Evolutionary conservation across 2,329 filamentous ascomycete species (phyloP).

Genomic region (Alternaria triticina): DNA sequence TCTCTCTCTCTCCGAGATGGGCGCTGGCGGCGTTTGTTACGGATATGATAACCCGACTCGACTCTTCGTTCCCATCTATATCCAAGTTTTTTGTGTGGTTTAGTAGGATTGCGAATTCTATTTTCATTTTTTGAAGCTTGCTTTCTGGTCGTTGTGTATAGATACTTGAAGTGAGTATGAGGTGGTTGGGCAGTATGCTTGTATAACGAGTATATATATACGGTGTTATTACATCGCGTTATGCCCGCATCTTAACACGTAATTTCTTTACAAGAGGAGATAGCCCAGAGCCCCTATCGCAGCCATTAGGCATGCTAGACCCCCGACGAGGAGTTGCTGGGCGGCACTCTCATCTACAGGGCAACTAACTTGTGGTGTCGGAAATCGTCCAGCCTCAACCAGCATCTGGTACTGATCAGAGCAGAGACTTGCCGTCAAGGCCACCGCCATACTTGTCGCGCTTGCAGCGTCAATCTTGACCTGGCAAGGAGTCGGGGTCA

Average conservation of each 20-base stretch:
- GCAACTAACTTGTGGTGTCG: not conserved
- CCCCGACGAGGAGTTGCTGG: not conserved
- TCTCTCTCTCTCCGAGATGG: not conserved
- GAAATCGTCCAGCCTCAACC: not conserved
- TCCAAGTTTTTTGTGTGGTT: not conserved
- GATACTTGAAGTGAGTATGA: not conserved
- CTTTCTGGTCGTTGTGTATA: not conserved
- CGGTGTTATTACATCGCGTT: not conserved
- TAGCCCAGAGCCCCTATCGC: not conserved
- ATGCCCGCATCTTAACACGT: not conserved
- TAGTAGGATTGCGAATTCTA: not conserved
- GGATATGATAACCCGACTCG: slow-evolving; percentile 4
- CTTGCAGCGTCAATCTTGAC: too few species aligned
- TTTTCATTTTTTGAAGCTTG: not conserved
- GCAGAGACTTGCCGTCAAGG: not conserved
- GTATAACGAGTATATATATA: not conserved
- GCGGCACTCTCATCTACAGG: not conserved
- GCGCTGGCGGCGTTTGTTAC: not conserved
- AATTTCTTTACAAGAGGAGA: not conserved
- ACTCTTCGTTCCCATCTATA: not conserved
- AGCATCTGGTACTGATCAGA: not conserved
- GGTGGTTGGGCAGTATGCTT: not conserved
- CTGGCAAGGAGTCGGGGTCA: not conserved
- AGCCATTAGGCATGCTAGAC: not conserved
- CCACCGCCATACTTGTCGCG: not conserved